Conservation (phyloP, 495 filamentous ascomycete species). For the Darksidea phi region DNA sequence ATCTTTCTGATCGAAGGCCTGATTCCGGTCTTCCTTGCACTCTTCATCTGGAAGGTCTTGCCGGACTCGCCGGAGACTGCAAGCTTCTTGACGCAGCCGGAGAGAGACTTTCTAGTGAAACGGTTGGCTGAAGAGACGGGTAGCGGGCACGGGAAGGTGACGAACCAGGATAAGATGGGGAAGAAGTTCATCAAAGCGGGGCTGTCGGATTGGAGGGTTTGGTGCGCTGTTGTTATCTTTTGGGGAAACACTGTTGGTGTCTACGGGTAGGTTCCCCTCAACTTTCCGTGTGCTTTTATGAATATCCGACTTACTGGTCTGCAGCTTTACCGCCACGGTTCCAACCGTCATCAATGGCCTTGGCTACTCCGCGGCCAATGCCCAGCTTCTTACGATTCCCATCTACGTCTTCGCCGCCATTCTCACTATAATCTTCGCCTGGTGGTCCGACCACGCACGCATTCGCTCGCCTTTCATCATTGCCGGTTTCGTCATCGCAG, state of each 20-base stretch:
- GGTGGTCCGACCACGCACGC: slow-evolving; percentile 17
- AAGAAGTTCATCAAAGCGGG: slow-evolving; percentile 18
- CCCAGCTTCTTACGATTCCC: slow-evolving; percentile 33
- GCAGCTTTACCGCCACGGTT: slow-evolving; percentile 21
- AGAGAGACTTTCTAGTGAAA: slow-evolving; percentile 26
- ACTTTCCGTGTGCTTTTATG: neutral
- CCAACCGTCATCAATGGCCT: slow-evolving; percentile 30
- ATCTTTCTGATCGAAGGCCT: slow-evolving; percentile 37
- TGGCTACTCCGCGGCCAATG: slow-evolving; percentile 27
- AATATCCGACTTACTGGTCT: too few species aligned
- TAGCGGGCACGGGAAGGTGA: slow-evolving; percentile 15
- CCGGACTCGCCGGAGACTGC: slow-evolving; percentile 42
- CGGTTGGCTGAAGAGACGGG: slow-evolving; percentile 25
- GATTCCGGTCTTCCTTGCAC: slow-evolving; percentile 31
- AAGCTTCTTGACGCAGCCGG: slow-evolving; percentile 29
- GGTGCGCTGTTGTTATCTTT: slow-evolving; percentile 20
- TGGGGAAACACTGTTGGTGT: slow-evolving; percentile 31
- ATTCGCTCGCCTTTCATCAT: slow-evolving; percentile 31
- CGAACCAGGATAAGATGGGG: slow-evolving; percentile 29
- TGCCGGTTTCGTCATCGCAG: slow-evolving; percentile 15
- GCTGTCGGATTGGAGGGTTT: slow-evolving; percentile 30
- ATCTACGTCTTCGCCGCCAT: slow-evolving; percentile 32
- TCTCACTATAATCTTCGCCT: slow-evolving; percentile 31
- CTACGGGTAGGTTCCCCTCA: slow-evolving; percentile 59
- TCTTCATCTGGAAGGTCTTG: slow-evolving; percentile 40